Base-by-base conservation (phyloP, 75 land plant species). In the Selaginella tamariscina region DNA sequence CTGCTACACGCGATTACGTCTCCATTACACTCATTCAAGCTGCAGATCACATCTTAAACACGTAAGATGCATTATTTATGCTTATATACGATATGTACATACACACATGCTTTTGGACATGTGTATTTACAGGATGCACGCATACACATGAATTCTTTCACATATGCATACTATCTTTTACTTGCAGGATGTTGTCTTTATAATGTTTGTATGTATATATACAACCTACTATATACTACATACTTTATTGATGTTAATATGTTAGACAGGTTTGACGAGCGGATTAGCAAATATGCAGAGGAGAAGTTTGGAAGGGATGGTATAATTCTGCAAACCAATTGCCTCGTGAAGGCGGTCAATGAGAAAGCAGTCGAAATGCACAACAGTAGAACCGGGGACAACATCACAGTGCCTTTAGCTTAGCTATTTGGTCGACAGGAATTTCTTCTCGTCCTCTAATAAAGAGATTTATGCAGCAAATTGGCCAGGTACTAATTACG, bases 241-340 rank as follows among this genome's bases (percentile, higher is more conserved):
- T 49, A 11, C 54, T 49, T 49, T 20, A 49, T 49, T 49, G 54
- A 20, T 49, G 54, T 11, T 49, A 49, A 11, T 49, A 20, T 49
- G 54, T 59, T 5, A 5, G 62, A 26, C 68, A 89, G 94, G 82
- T 93, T 89, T 79, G 98, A 93, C 76, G 69, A 83, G 70, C 75
- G 98, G 71, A 89, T 93, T 54, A 86, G 84, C 13, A 63, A 74
- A 27, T 93, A 93, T 77, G 98, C 96, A 55, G 96, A 80, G 71
- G 66, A 77, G 29, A 93, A 93, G 70, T 93, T 93, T 70, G 68
- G 77, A n/a, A 82, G 98, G 69, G 96, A 89, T 75, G 98, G 98
- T 23, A 80, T 89, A 30, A 81, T 86, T 39, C 73, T 92, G 32
- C 86, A 81, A 77, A 82, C 80, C 31, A 89, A 89, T 15, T 79